phyloP scores from a whole-genome alignment of 2,329 filamentous ascomycete species.

The Epichloe sibirici region DNA sequence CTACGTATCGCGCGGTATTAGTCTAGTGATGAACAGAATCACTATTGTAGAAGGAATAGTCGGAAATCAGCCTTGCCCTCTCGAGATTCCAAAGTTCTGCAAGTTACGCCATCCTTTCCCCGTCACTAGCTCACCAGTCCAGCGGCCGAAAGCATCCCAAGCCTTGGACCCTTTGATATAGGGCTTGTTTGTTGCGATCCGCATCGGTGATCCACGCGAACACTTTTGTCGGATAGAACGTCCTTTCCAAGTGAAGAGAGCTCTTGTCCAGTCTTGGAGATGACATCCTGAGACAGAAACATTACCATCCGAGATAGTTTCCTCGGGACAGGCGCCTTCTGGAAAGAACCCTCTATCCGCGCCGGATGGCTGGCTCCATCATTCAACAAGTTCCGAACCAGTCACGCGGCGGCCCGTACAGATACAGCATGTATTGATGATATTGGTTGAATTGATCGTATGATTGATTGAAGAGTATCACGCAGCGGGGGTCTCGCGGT shows the following conservation, averaged over 20 bases:
- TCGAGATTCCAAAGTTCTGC: constrained; percentile 44
- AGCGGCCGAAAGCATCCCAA: constrained; percentile 49
- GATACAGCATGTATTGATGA: too few relatives aligned
- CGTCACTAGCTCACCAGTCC: constrained; percentile 47
- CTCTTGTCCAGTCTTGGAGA: constrained; percentile 28
- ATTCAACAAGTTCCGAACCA: background rate
- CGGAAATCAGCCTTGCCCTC: constrained; percentile 27
- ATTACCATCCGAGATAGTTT: constrained; percentile 31
- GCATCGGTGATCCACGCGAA: constrained; percentile 49
- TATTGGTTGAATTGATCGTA: too few relatives aligned
- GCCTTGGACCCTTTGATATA: constrained; percentile 40
- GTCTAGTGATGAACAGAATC: background rate
- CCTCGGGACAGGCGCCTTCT: constrained; percentile 34
- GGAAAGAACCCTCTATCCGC: constrained; percentile 44
- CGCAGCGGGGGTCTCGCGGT: too few relatives aligned
- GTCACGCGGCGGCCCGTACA: background rate
- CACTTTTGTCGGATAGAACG: constrained; percentile 39
- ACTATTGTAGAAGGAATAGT: background rate
- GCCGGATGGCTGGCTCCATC: constrained; percentile 30
- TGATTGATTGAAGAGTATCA: too few relatives aligned
- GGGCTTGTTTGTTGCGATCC: constrained; percentile 45
- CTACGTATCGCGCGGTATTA: constrained; percentile 15
- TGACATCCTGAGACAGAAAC: constrained; percentile 32
- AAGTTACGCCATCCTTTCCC: constrained; percentile 54
- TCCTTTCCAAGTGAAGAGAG: constrained; percentile 36